Percentiles rank a stretch among this genome's conserved stretches.
phyloP scores from a whole-genome alignment of 192 early-diverging fungal species.

The Gamsiella multidivaricata region DNA sequence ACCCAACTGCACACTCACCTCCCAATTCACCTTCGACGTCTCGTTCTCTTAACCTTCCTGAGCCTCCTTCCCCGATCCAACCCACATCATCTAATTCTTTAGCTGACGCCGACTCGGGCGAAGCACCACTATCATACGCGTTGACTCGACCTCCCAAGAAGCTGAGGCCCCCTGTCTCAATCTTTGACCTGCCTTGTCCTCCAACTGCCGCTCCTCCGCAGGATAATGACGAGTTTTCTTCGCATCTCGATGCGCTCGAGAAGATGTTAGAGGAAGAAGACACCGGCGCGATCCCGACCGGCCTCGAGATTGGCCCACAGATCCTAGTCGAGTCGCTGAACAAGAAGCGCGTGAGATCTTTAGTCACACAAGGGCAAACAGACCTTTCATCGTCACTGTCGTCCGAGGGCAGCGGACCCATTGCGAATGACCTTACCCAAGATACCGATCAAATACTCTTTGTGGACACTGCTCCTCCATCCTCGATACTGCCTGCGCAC shows the following conservation, averaged over 20 bases:
- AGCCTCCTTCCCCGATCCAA: too few species aligned
- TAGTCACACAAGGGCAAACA: neutral
- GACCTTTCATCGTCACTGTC: neutral
- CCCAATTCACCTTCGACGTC: neutral
- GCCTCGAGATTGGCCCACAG: slow-evolving; percentile 9
- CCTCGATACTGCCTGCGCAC: too few species aligned
- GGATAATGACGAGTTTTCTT: neutral
- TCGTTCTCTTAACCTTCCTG: too few species aligned
- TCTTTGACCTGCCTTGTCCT: slow-evolving; percentile 2
- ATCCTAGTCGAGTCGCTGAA: slow-evolving; percentile 20
- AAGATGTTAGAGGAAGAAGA: slow-evolving; percentile 13
- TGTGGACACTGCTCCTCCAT: too few species aligned
- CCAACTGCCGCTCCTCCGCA: neutral
- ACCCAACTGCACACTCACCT: neutral
- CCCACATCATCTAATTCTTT: too few species aligned
- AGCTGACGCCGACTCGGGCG: too few species aligned
- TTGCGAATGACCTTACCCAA: too few species aligned
- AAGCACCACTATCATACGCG: neutral
- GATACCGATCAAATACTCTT: too few species aligned
- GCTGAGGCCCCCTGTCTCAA: neutral
- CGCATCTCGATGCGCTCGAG: neutral
- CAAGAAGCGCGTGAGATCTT: slow-evolving; percentile 19
- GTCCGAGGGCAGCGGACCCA: neutral
- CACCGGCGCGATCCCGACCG: slow-evolving; percentile 6
- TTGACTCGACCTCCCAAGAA: neutral